phyloP scores from a whole-genome alignment of 192 early-diverging fungal genomes.

The Coemansia sp. region DNA sequence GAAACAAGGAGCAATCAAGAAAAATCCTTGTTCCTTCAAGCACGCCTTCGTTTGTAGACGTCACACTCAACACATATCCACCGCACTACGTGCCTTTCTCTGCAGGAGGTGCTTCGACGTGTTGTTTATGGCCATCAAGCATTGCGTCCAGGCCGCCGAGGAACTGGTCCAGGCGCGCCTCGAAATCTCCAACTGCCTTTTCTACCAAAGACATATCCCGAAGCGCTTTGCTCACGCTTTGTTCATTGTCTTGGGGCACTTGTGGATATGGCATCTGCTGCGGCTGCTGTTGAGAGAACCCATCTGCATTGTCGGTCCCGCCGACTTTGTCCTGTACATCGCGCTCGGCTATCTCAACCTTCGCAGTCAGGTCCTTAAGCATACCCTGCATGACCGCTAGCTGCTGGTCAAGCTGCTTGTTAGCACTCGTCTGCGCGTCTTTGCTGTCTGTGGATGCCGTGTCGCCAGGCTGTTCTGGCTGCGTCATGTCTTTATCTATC shows the following conservation, averaged over 20 bases:
- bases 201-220: constrained; percentile 32
- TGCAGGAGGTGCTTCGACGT: neutral
- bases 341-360: constrained; percentile 21
- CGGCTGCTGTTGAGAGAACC: neutral
- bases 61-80: neutral
- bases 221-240: constrained; percentile 26
- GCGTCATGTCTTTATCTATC: neutral
- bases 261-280: neutral
- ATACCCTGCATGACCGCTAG: constrained; percentile 15
- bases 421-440: neutral
- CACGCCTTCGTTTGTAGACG: neutral
- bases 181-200: constrained; percentile 23
- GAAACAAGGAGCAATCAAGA: neutral
- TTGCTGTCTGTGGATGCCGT: neutral
- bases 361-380: constrained; percentile 18
- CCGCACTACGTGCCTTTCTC: neutral
- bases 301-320: neutral
- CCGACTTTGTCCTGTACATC: neutral
- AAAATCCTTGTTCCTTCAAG: neutral
- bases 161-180: constrained; percentile 31
- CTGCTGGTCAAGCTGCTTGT: constrained; percentile 12
- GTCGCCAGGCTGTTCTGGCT: neutral
- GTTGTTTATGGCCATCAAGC: constrained; percentile 15
- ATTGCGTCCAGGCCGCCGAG: constrained; percentile 32
- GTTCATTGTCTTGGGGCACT: neutral